These are phyloP conservation scores for Pestalotiopsis sp. DNA, from an alignment of 2,329 filamentous ascomycete genomes.

Conservation along the genomic window DNA sequence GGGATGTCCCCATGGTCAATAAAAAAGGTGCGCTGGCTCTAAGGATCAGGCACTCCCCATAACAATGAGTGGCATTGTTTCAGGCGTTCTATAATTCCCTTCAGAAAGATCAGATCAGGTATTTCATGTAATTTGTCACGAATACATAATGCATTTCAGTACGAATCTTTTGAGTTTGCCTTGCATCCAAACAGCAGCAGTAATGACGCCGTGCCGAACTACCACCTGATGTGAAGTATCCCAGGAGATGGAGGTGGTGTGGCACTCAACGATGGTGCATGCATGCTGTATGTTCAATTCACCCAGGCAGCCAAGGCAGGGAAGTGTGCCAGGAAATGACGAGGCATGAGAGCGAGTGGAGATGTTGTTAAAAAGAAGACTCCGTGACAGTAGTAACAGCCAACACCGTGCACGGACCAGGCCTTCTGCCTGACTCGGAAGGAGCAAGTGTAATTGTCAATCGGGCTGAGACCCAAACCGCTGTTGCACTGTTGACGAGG, in stretches of 20 bases:
- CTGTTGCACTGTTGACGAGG: not conserved
- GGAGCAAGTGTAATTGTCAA: not conserved
- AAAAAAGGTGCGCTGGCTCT: constrained; percentile 6
- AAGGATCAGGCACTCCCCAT: not conserved
- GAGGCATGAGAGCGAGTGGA: too few relatives aligned
- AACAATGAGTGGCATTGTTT: constrained; percentile 11
- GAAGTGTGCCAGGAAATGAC: too few relatives aligned
- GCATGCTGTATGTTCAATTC: too few relatives aligned
- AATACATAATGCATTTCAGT: constrained; percentile 12
- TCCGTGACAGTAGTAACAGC: too few relatives aligned
- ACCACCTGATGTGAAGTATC: too few relatives aligned
- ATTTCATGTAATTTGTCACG: constrained; percentile 4
- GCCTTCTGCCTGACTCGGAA: not conserved
- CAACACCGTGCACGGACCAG: not conserved
- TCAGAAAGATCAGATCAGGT: constrained; percentile 2
- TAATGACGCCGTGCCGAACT: too few relatives aligned
- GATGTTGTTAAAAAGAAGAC: too few relatives aligned
- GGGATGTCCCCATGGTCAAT: not conserved
- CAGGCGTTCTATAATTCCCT: constrained; percentile 9
- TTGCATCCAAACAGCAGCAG: not conserved
- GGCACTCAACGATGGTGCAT: too few relatives aligned
- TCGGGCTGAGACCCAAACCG: not conserved
- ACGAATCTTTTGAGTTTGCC: not conserved
- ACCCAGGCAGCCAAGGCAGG: too few relatives aligned
- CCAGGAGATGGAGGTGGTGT: too few relatives aligned